phyloP scores from a whole-genome alignment of 2,329 filamentous ascomycete genomes.

The Alternaria arbusti region DNA sequence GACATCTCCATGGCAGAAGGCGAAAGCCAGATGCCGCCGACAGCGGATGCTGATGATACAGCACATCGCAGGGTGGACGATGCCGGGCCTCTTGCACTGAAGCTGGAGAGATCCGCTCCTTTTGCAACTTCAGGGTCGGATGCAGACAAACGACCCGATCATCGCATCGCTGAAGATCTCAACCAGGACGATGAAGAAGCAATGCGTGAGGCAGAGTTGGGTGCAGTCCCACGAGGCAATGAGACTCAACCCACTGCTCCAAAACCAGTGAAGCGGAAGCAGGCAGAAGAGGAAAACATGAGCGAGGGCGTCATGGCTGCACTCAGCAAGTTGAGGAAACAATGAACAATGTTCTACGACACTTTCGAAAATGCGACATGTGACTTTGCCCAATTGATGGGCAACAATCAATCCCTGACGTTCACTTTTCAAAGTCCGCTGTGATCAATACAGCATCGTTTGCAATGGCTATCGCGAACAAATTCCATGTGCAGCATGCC shows the following conservation, averaged over 20 bases:
- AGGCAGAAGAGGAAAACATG: constrained; percentile 53
- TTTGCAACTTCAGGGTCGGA: constrained; percentile 29
- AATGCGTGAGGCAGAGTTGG: constrained; percentile 41
- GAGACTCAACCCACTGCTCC: constrained; percentile 22
- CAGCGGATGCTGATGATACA: constrained; percentile 25
- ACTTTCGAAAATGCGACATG: not conserved
- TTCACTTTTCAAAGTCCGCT: not conserved
- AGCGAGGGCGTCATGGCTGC: constrained; percentile 66
- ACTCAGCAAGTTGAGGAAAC: constrained; percentile 60
- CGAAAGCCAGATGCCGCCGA: constrained; percentile 16
- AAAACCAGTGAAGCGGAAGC: constrained; percentile 45
- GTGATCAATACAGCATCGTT: not conserved
- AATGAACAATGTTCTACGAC: constrained; percentile 14
- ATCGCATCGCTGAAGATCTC: constrained; percentile 43
- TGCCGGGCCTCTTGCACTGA: constrained; percentile 36
- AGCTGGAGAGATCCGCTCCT: constrained; percentile 28
- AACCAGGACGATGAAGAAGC: constrained; percentile 57
- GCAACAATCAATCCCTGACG: not conserved
- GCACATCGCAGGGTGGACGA: constrained; percentile 39
- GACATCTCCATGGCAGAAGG: constrained; percentile 36
- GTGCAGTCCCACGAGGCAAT: constrained; percentile 22
- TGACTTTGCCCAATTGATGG: not conserved
- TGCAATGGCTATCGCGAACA: not conserved
- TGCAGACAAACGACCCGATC: constrained; percentile 46
- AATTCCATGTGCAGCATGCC: not conserved